Base-by-base conservation (phyloP, 2,329 filamentous ascomycete species). In the Pyrenophora seminiperda region DNA sequence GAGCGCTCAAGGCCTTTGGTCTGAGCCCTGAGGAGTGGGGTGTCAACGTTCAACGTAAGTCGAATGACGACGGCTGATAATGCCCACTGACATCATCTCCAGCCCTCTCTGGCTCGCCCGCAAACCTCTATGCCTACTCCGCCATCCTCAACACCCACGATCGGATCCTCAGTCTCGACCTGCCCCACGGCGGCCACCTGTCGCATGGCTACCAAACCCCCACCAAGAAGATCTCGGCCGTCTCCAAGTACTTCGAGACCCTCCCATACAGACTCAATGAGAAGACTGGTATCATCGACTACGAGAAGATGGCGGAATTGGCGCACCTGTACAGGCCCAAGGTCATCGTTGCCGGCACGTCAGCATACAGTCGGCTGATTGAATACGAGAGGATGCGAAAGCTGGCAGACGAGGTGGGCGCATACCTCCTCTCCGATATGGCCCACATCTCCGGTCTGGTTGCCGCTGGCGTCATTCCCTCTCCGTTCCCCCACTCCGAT, bases 211-310 rank as follows among this genome's bases (percentile, higher is more conserved):
- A 99, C 77, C 94, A 99, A 77, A 97, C 90, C 15, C 91, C 94
- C 3, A 87, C 87, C 44, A 79, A 76, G 70, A 81, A 81, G 72
- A 99, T 99, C 76, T 97, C 93, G 47, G 91, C 91, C 53, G 89
- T 99, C 66, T 97, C 93, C 31, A 97, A 93, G 70, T 99, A 99
- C 84, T 99, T 97, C 73, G 93, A 99, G 83, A 99, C 94, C 53
- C 88, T 99, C 78, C 94, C 94, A 47, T 99, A 99, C 83, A 87
- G 91, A 56, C 88, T 97, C 58, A 82, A 94, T 75, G 83, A 90
- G 65, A 84, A 89, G 69, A 97, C 94, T 24, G 94, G 94, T 65
- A 86, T 97, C 76, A 99, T 99, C 70, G 94, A 99, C 79, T 99
- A 99, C 76, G 91, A 96, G 68, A 85, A 84, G 68, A 87, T 99